Evolutionary conservation across 768 basidiomycete species (phyloP).

Genomic region (Cantharellus anzutake): DNA sequence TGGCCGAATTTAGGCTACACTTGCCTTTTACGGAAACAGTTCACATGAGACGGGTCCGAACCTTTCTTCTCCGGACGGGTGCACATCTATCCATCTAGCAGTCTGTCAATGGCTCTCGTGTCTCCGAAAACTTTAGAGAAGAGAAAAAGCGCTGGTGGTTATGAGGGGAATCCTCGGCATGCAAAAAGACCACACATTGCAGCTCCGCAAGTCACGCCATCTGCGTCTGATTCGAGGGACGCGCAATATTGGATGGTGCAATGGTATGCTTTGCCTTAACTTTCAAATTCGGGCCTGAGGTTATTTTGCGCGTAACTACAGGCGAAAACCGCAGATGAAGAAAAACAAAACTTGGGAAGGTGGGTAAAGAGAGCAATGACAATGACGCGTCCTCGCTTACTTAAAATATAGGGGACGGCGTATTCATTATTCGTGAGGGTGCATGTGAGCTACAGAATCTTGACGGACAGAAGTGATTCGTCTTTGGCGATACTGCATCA

Average conservation of each 20-base stretch:
- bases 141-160: not conserved
- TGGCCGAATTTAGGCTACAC: too few species aligned
- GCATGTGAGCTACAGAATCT: slow-evolving; percentile 30
- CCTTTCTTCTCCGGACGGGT: too few species aligned
- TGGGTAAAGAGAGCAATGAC: slow-evolving; percentile 1
- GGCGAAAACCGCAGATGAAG: slow-evolving; percentile 54
- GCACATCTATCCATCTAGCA: too few species aligned
- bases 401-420: slow-evolving; percentile 8
- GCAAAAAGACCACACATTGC: not conserved
- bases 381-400: not conserved
- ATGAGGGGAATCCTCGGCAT: not conserved
- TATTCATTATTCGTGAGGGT: slow-evolving; percentile 24
- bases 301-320: slow-evolving; percentile 12
- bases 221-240: not conserved
- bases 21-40: too few species aligned
- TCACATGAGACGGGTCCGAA: too few species aligned
- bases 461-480: slow-evolving; percentile 43
- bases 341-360: slow-evolving; percentile 84
- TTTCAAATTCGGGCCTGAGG: not conserved
- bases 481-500: not conserved
- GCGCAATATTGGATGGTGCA: slow-evolving; percentile 52
- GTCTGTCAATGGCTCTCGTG: not conserved
- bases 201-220: not conserved
- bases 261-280: slow-evolving; percentile 28
- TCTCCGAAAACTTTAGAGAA: not conserved